Evolutionary conservation across 805 yeast genomes (phyloP).

Genomic region (Saturnispora quitensis): DNA sequence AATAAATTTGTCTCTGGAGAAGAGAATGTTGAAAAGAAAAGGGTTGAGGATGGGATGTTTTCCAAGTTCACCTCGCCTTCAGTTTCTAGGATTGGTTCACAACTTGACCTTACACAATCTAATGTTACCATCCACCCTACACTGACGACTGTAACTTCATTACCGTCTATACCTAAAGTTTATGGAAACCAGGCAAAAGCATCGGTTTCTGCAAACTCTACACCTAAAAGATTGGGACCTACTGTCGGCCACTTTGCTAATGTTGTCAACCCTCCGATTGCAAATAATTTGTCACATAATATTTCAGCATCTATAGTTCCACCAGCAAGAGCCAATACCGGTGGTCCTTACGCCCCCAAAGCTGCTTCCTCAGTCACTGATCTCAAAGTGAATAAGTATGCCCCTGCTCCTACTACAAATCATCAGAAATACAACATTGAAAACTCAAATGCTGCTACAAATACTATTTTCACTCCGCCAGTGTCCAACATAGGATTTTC

Average conservation of each 20-base stretch:
- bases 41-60: constrained; percentile 46
- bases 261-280: background rate
- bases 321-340: background rate
- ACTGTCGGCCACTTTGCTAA: background rate
- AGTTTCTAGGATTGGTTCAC: constrained; percentile 48
- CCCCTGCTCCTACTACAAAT: background rate
- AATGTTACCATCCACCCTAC: background rate
- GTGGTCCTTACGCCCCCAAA: background rate
- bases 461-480: background rate
- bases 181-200: background rate
- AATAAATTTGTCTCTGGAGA: constrained; percentile 83
- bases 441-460: background rate
- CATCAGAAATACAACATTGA: background rate
- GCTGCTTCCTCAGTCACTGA: background rate
- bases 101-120: constrained; percentile 23
- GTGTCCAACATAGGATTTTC: background rate
- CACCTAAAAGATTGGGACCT: background rate
- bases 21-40: constrained; percentile 36
- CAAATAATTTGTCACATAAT: background rate
- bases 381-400: background rate
- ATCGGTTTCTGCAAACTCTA: background rate
- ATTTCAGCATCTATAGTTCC: background rate
- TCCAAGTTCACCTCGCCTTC: constrained; percentile 58
- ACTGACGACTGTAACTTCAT: background rate
- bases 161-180: background rate